Base-by-base conservation (phyloP, 352 stramenopile species). In the Plasmopara halstedii region DNA sequence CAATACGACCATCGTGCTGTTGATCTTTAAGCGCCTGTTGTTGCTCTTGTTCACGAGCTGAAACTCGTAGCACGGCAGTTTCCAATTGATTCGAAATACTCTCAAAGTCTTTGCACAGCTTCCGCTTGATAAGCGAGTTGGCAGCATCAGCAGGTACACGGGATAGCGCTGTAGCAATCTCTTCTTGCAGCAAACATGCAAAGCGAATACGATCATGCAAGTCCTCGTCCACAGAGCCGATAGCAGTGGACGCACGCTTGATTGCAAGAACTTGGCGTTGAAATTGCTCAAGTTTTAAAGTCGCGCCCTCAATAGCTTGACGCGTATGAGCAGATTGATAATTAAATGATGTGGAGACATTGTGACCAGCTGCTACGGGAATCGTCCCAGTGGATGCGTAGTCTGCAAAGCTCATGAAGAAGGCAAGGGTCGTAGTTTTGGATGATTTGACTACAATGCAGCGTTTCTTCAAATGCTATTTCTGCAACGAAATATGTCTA, bases 141-240 rank as follows among this genome's bases (percentile, higher is more conserved):
- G 69, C 64, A 9, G 67, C 50, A 34, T 85, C 74, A 23, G 73
- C 57, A 10, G 77, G 77, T 38, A 92, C 69, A 20, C 71, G 51
- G 6, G 53, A 62, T 25, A 92, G 50, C 18, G 60, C 58, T 38
- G 80, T 85, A 23, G 75, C 70, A 49, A 89, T 88, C 50, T 92
- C 80, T 39, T 88, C 74, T 47, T 92, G 80, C 20, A 92, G 47
- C 21, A 92, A 52, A 46, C 77, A 89, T 45, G 80, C 80, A 51
- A 85, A 92, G 39, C 77, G 75, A 59, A 92, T 92, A 38, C 77
- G 77, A 59, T 92, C 80, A 55, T 87, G 73, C 45, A 89, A 53
- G 26, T 89, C 80, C 43, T 89, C 77, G 50, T 92, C 76, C 13
- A 85, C 56, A 18, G 49, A 50, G 23, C 45, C 49, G 8, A 37